Percentiles rank a stretch among this genome's conserved stretches.
phyloP scores from a whole-genome alignment of 2,329 filamentous ascomycete genomes.

The Drechmeria coniospora region DNA sequence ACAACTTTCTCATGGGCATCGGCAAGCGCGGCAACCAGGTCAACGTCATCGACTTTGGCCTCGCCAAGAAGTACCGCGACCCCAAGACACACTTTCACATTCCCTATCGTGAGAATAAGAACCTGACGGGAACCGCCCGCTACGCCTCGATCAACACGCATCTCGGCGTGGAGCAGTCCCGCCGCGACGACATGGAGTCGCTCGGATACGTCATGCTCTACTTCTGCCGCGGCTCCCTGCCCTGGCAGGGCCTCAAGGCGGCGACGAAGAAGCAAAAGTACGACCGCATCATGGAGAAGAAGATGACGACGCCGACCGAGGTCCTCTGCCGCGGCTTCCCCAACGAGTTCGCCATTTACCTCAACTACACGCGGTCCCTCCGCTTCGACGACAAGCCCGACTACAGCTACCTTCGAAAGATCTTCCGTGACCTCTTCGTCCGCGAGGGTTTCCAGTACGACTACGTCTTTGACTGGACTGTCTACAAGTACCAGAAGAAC shows the following conservation, averaged over 20 bases:
- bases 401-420: constrained; percentile 99
- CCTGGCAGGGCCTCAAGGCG: constrained; percentile 97
- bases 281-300: constrained; percentile 99
- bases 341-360: constrained; percentile 98
- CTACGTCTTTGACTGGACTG: constrained; percentile 99
- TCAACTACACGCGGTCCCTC: constrained; percentile 97
- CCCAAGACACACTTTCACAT: constrained; percentile 99
- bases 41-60: constrained; percentile 97
- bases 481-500: constrained; percentile 99
- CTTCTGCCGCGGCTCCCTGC: constrained; percentile 96
- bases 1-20: constrained; percentile 99
- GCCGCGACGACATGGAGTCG: constrained; percentile 98
- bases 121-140: constrained; percentile 93
- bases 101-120: constrained; percentile 99
- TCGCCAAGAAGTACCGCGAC: constrained; percentile 99
- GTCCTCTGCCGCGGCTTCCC: constrained; percentile 98
- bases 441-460: constrained; percentile 99
- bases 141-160: constrained; percentile 99
- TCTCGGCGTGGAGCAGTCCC: constrained; percentile 94
- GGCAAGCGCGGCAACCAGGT: constrained; percentile 99
- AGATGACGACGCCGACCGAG: constrained; percentile 99
- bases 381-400: constrained; percentile 99
- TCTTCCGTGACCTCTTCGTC: constrained; percentile 98
- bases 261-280: constrained; percentile 99
- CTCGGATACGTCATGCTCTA: constrained; percentile 99